phyloP scores from a whole-genome alignment of 371 early-diverging fungal species.

The Haplosporangium sp. region DNA sequence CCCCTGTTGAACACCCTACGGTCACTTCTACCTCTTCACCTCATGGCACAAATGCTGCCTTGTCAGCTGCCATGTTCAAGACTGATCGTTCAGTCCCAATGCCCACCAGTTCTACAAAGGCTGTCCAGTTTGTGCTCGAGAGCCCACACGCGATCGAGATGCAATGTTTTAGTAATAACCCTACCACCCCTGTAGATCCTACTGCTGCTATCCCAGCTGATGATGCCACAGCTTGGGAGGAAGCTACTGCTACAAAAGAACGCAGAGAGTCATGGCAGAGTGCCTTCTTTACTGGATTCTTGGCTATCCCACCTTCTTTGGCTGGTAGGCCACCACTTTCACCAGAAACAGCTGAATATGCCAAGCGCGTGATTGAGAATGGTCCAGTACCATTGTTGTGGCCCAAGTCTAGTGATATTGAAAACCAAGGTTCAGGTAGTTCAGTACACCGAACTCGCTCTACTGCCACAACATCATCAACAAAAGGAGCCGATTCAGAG shows the following conservation, averaged over 20 bases:
- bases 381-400: constrained; percentile 34
- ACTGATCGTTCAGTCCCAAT: background rate
- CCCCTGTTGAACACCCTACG: background rate
- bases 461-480: background rate
- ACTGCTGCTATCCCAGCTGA: background rate
- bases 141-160: constrained; percentile 27
- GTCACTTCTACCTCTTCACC: background rate
- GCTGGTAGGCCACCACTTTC: constrained; percentile 25
- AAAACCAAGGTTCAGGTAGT: constrained; percentile 1
- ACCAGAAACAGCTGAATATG: constrained; percentile 12
- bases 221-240: background rate
- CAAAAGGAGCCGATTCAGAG: background rate
- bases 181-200: background rate
- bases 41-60: background rate
- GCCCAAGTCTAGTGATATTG: constrained; percentile 27
- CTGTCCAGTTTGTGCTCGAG: constrained; percentile 14
- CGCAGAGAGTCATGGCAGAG: background rate
- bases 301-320: constrained; percentile 31
- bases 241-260: background rate
- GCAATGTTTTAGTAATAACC: constrained; percentile 14
- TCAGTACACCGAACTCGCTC: background rate
- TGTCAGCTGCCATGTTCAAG: background rate
- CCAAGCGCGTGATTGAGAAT: constrained; percentile 19
- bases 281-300: constrained; percentile 30
- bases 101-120: background rate